These are phyloP conservation scores for Dendrobium nobile DNA, from an alignment of 106 monocot species.

Conservation along the genomic window DNA sequence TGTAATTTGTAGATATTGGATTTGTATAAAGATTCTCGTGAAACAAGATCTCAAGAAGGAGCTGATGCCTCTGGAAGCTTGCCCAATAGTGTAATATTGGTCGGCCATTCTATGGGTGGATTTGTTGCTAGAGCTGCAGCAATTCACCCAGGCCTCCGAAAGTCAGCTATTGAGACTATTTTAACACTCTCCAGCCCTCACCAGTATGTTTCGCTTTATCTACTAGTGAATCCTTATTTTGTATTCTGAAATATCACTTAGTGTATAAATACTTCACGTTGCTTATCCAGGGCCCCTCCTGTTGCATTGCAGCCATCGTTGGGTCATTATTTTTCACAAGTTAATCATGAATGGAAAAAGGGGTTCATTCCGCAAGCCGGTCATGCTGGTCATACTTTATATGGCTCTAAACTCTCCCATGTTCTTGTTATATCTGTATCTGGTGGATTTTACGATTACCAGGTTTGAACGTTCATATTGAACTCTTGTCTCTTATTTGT, in stretches of 20 bases:
- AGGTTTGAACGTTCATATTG: slow-evolving; percentile 39
- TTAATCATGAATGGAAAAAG: slow-evolving; percentile 78
- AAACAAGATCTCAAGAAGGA: slow-evolving; percentile 44
- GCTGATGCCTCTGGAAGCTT: slow-evolving; percentile 34
- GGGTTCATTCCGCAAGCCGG: slow-evolving; percentile 44
- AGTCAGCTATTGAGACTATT: slow-evolving; percentile 76
- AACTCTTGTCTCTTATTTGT: neutral
- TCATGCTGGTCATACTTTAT: slow-evolving; percentile 29
- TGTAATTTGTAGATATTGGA: slow-evolving; percentile 68
- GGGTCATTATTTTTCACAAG: slow-evolving; percentile 73
- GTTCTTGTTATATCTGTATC: slow-evolving; percentile 86
- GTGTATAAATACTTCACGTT: slow-evolving; percentile 19
- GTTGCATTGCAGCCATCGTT: slow-evolving; percentile 93
- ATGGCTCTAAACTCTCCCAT: slow-evolving; percentile 51
- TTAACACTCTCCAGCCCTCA: slow-evolving; percentile 93
- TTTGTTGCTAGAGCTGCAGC: slow-evolving; percentile 93
- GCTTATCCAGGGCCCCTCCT: slow-evolving; percentile 82
- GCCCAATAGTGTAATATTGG: slow-evolving; percentile 85
- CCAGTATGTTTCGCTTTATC: slow-evolving; percentile 51
- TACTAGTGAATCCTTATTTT: slow-evolving; percentile 2
- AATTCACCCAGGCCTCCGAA: slow-evolving; percentile 72
- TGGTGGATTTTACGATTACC: slow-evolving; percentile 86
- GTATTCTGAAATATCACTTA: slow-evolving; percentile 6
- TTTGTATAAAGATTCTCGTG: slow-evolving; percentile 62
- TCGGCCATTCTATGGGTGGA: slow-evolving; percentile 99